A percentile compares a stretch with the other conserved stretches of the same genome.
phyloP scores from a whole-genome alignment of 768 basidiomycete genomes.

The Agaricus subrufescens region DNA sequence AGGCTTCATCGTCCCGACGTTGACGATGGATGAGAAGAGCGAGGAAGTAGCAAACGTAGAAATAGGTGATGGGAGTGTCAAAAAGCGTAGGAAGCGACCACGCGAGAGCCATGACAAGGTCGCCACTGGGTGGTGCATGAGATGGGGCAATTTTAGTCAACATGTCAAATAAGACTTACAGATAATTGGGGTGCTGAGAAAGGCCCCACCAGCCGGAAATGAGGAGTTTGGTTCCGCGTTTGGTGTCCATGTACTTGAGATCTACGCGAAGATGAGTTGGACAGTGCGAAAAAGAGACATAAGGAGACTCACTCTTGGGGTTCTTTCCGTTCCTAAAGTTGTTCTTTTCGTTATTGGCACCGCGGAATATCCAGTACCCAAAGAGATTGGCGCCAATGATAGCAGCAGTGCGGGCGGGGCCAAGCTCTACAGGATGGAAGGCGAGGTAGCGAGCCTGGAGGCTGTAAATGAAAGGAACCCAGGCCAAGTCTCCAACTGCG shows the following conservation, averaged over 20 bases:
- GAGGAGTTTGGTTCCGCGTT: constrained; percentile 83
- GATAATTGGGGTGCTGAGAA: constrained; percentile 90
- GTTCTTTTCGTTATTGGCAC: constrained; percentile 90
- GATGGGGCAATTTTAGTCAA: background rate
- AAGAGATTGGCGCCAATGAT: constrained; percentile 61
- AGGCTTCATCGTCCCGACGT: constrained; percentile 86
- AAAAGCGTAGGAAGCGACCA: constrained; percentile 95
- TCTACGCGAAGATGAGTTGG: constrained; percentile 38
- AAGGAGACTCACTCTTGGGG: constrained; percentile 69
- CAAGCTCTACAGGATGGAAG: constrained; percentile 81
- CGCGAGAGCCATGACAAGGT: constrained; percentile 83
- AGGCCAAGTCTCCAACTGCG: constrained; percentile 83
- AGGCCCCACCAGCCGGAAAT: constrained; percentile 98
- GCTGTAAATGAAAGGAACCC: constrained; percentile 93
- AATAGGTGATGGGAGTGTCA: constrained; percentile 91
- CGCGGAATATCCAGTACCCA: constrained; percentile 91
- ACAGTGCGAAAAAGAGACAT: constrained; percentile 13
- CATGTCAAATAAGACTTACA: constrained; percentile 37
- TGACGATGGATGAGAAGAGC: constrained; percentile 90
- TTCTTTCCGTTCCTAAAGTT: constrained; percentile 91
- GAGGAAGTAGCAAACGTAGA: constrained; percentile 86
- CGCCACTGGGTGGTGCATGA: constrained; percentile 48
- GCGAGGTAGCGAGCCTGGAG: constrained; percentile 94
- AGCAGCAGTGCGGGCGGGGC: constrained; percentile 45
- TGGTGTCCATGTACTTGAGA: constrained; percentile 73